Base-by-base conservation (phyloP, 73 alveolate genomes). In the Halteria grandinella region DNA sequence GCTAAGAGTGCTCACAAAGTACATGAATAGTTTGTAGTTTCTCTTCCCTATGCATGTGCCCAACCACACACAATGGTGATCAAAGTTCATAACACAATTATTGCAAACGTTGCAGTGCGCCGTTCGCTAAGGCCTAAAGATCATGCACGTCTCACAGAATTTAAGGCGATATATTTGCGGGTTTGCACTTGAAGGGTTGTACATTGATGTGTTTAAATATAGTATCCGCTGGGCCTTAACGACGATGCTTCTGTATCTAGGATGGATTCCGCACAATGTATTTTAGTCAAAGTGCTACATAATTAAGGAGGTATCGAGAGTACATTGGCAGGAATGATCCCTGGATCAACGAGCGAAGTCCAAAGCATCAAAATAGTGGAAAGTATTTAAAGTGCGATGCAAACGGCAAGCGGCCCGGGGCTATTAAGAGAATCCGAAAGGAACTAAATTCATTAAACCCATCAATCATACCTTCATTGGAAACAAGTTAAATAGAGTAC, bases 1-100 rank as follows among this genome's bases (percentile, higher is more conserved):
- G n/a, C n/a, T n/a, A n/a, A n/a, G n/a, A n/a, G n/a, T n/a, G n/a
- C n/a, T n/a, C n/a, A n/a, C n/a, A n/a, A n/a, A n/a, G n/a, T n/a
- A n/a, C n/a, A n/a, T n/a, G n/a, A n/a, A n/a, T 37, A 45, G 47
- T 57, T 57, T 66, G 23, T 93, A 93, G 76, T 93, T 93, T 73
- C 96, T 89, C 52, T 86, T 90, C 1, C 96, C 98, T 3, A 93
- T 84, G 76, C 98, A 93, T 24, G 97, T 88, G n/a, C 98, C 98
- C 49, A 93, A 55, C 98, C 98, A 93, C 5, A 85, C 62, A 62
- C 98, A 93, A 74, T 93, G 98, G 73, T 93, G 98, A 83, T 93
- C 98, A 64, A 93, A 93, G 63, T 94, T 76, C 53, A 71, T 88
- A 33, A 86, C 92, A 70, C 98, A 93, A 80, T 93, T 93, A 66